Base-by-base conservation (phyloP, 805 yeast genomes). In the Saturnispora saitoi region DNA sequence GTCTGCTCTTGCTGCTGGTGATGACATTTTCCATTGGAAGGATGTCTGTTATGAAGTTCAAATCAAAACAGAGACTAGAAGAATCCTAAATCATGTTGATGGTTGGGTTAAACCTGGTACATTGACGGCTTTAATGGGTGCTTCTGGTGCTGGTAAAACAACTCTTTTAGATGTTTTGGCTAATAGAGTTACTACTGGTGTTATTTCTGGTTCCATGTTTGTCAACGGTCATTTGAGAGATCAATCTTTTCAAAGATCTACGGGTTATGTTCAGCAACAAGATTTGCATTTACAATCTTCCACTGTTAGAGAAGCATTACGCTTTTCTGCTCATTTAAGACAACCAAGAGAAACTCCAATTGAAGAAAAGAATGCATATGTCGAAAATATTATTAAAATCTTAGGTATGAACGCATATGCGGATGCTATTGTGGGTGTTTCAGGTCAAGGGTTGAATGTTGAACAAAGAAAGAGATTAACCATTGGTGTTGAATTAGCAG, bases 21-120 rank as follows among this genome's bases (percentile, higher is more conserved):
- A 65, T 19, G 80, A 78, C 46, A 77, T 81, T 37, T 83, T 83
- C 74, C 86, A 81, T 60, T 85, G 95, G 95, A 77, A 78, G 64
- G 76, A 85, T 59, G 79, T 85, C 40, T 76, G 82, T 58, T 85
- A 83, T 61, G 83, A 80, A 53, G 80, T 85, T 50, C 73, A 77
- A 58, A 79, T 81, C 55, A 79, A 81, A 58, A 64, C 65, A 36
- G 86, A 77, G 52, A 71, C 77, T 28, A 71, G 88, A 59, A 71
- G 80, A 51, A 76, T 84, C 52, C 66, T 84, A 59, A 70, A 72
- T 52, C 73, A 76, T 52, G 86, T 85, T 49, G 86, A 82, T 60
- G 93, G 91, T 44, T 84, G 86, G 85, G 89, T 84, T 39, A 81
- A 82, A 60, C 90, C 90, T 9, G 90, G 90, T 54, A 83, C 88